A percentile compares a stretch with the other conserved stretches of the same genome.
These are phyloP conservation scores for Pyrus betulifolia DNA, from an alignment of 306 rosid genomes.

Conservation along the genomic window DNA sequence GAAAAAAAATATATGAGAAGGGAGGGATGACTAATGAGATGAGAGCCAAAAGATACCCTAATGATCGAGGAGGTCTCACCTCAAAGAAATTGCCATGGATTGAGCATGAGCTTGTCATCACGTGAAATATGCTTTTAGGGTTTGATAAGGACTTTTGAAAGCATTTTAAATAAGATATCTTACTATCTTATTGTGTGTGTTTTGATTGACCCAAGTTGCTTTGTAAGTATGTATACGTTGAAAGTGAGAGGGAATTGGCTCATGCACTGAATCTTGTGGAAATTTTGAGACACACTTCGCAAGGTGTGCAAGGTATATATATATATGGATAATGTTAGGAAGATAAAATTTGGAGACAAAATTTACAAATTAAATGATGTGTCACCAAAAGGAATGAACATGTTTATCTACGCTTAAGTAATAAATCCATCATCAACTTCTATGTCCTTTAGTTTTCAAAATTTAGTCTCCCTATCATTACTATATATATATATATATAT, in stretches of 20 bases:
- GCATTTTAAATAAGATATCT: conserved; percentile 29
- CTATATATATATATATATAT: no score
- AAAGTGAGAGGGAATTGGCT: conserved; percentile 18
- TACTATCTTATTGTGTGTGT: conserved; percentile 5
- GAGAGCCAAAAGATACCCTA: conserved; percentile 45
- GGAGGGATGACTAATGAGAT: not conserved
- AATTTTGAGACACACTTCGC: not conserved
- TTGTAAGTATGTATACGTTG: conserved; percentile 5
- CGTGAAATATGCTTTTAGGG: conserved; percentile 59
- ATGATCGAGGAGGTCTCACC: conserved; percentile 22
- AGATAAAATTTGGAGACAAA: no score
- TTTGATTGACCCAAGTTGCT: conserved; percentile 28
- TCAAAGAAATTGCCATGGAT: conserved; percentile 36
- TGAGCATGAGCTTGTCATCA: conserved; percentile 46
- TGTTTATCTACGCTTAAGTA: no score
- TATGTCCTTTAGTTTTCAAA: no score
- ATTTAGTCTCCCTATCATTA: no score
- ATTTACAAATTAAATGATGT: no score
- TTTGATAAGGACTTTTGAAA: conserved; percentile 28
- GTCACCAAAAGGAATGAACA: no score
- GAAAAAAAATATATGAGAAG: not conserved
- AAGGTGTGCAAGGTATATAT: not conserved
- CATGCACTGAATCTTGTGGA: conserved; percentile 23
- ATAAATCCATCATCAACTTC: no score
- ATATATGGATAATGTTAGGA: no score